Base-by-base conservation (phyloP, 1,139 yeast genomes). In the Geotrichum fermentans region DNA sequence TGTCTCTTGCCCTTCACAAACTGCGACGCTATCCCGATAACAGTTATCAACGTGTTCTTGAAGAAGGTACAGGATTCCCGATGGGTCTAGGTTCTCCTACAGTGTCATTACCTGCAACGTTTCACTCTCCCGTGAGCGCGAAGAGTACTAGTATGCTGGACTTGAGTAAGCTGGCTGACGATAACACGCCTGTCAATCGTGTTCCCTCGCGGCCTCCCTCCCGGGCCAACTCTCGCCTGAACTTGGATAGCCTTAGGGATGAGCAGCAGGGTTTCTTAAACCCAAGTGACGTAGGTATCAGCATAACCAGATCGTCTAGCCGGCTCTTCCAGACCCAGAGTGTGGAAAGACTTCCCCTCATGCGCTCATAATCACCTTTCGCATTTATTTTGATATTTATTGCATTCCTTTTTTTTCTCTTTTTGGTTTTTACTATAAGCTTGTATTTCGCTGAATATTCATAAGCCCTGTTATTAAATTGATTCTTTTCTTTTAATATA, bases 81-180 rank as follows among this genome's bases (percentile, higher is more conserved):
- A 10, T 47, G 43, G 52, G 44, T 33, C 46, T 49, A 14, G 37
- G 43, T 30, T 48, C 53, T 5, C 49, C 43, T 4, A 47, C 52
- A 3, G 53, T 54, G 4, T 50, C 54, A 17, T 49, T 45, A 11
- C 52, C 54, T n/a, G 33, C 44, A 18, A 20, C 52, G 18, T 47
- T 52, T 32, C 43, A 44, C 38, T 41, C 30, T 38, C 55, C 43
- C 20, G 52, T 32, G 44, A 56, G 32, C 57, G 61, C 38, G 6
- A 56, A 56, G 20, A 58, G 63, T 17, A 60, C 64, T n/a, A 58
- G 62, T 32, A 58, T 59, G 63, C 50, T 59, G 32, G 63, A 61
- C 40, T 41, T 61, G 41, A 58, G 54, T 41, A 52, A 51, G 28
- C 44, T 40, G 16, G 35, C 34, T 28, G 43, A 47, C 14, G 43